A percentile compares a stretch with the other conserved stretches of the same genome.
These are phyloP conservation scores for Dianthus caryophyllus DNA, from an alignment of 148 eudicot species.

Conservation along the genomic window DNA sequence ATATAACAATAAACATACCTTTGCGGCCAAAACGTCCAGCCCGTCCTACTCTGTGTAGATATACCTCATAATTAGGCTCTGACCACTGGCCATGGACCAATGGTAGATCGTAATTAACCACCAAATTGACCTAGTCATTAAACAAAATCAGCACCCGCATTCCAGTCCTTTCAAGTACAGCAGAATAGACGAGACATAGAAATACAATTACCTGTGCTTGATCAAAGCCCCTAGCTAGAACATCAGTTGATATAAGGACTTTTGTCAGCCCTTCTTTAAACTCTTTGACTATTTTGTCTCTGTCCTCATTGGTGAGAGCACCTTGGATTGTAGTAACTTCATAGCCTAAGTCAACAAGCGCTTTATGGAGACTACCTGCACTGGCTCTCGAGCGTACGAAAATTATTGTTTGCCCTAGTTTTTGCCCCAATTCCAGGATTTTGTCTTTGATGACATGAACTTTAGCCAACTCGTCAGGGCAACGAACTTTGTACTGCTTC, in stretches of 20 bases:
- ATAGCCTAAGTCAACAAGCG: constrained; percentile 69
- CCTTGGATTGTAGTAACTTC: constrained; percentile 96
- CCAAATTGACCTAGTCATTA: constrained; percentile 69
- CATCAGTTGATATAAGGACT: constrained; percentile 87
- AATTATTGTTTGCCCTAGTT: constrained; percentile 82
- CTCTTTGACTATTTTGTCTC: constrained; percentile 84
- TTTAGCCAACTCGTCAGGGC: constrained; percentile 78
- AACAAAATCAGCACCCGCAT: constrained; percentile 9
- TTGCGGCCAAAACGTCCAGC: constrained; percentile 98
- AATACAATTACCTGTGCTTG: constrained; percentile 59
- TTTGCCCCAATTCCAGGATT: constrained; percentile 73
- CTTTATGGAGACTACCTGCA: constrained; percentile 57
- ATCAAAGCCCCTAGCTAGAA: constrained; percentile 94
- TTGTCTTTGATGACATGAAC: constrained; percentile 61
- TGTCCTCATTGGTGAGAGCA: constrained; percentile 65
- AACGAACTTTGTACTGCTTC: constrained; percentile 75
- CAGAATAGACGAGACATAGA: neutral
- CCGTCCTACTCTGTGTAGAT: constrained; percentile 92
- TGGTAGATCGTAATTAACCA: constrained; percentile 87
- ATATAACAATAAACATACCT: too few relatives aligned
- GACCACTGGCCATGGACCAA: constrained; percentile 32
- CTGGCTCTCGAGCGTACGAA: constrained; percentile 73
- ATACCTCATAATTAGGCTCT: constrained; percentile 87
- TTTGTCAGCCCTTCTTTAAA: constrained; percentile 86
- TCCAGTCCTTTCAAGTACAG: constrained; percentile 2